Conservation (phyloP, 129 eudicot genomes). For the Artemisia tridentata region DNA sequence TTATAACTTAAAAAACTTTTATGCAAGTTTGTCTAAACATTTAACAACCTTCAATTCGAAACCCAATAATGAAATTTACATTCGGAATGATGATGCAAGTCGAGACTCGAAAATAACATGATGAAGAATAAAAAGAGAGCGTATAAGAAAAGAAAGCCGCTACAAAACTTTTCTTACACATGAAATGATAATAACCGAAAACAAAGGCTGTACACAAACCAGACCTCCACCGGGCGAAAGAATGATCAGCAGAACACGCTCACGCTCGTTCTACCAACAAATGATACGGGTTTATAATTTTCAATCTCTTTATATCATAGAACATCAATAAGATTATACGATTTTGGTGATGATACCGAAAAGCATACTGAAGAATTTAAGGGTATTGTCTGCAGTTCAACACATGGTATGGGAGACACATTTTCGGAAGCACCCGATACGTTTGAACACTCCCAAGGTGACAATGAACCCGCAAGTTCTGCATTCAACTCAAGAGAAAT, state of each 20-base stretch:
- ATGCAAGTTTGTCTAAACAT: constrained; percentile 27
- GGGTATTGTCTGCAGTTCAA: constrained; percentile 48
- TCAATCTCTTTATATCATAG: constrained; percentile 32
- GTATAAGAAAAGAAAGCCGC: constrained; percentile 44
- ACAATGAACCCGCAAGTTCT: constrained; percentile 17
- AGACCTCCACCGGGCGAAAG: constrained; percentile 24
- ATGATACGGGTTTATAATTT: constrained; percentile 27
- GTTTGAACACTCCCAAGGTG: constrained; percentile 68
- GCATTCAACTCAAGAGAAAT: constrained; percentile 43
- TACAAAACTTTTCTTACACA: constrained; percentile 91
- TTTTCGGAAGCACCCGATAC: constrained; percentile 61
- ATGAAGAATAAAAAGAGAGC: constrained; percentile 18
- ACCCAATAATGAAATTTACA: constrained; percentile 35
- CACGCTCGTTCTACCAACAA: constrained; percentile 35
- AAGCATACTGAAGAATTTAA: constrained; percentile 37
- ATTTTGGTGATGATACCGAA: constrained; percentile 20
- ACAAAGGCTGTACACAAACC: constrained; percentile 74
- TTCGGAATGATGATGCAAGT: constrained; percentile 15
- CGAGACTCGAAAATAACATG: constrained; percentile 22
- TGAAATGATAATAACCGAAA: constrained; percentile 43
- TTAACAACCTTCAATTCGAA: constrained; percentile 22
- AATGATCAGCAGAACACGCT: constrained; percentile 35
- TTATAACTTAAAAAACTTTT: constrained; percentile 18
- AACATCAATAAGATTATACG: constrained; percentile 35
- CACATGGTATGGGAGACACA: constrained; percentile 77